Conservation (phyloP, 345 rosid species). For the Aquilaria yunnanensis region DNA sequence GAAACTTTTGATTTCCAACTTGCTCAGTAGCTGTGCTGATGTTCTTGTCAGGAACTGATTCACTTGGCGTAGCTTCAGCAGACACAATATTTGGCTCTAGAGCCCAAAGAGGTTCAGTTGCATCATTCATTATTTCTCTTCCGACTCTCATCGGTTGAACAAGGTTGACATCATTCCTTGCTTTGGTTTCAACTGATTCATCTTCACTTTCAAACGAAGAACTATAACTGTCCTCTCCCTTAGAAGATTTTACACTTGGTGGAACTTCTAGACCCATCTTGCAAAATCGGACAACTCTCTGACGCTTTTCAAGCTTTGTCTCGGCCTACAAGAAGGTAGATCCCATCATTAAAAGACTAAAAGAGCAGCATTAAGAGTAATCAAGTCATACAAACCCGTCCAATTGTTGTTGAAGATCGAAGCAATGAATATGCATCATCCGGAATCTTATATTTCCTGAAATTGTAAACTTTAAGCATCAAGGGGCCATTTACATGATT, state of each 20-base stretch:
- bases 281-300: conserved; percentile 46
- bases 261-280: conserved; percentile 50
- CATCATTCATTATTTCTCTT: conserved; percentile 10
- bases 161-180: conserved; percentile 4
- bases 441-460: conserved; percentile 66
- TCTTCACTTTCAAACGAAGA: conserved; percentile 19
- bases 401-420: conserved; percentile 56
- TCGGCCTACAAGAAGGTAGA: conserved; percentile 35
- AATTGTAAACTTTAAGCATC: conserved; percentile 3
- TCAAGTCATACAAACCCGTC: conserved; percentile 44
- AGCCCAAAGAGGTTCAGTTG: conserved; percentile 14
- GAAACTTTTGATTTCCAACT: conserved; percentile 12
- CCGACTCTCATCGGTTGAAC: conserved; percentile 15
- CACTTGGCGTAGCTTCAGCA: conserved; percentile 17
- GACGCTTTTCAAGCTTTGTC: conserved; percentile 53
- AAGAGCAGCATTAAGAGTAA: conserved; percentile 2
- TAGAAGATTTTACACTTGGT: conserved; percentile 18
- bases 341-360: neutral
- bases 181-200: conserved; percentile 10
- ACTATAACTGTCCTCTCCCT: conserved; percentile 14
- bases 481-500: neutral
- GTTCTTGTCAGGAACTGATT: conserved; percentile 20
- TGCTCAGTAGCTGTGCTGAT: conserved; percentile 8
- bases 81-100: conserved; percentile 10
- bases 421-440: conserved; percentile 54